Percentiles rank a stretch among this genome's conserved stretches.
Evolutionary conservation across 805 yeast genomes (phyloP).

Genomic region (Jamesozyma lodderae): DNA sequence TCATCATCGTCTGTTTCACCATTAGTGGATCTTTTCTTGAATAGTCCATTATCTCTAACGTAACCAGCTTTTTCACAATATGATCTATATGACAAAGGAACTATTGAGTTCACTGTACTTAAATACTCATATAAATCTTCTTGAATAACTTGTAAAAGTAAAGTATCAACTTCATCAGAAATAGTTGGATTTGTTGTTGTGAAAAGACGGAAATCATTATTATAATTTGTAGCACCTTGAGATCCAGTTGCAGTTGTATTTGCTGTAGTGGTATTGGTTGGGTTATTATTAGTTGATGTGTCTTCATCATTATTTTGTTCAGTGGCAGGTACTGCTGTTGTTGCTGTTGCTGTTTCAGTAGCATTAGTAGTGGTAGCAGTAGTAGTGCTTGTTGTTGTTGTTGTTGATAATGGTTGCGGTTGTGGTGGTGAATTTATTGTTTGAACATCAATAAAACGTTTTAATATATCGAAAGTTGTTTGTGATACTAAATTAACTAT

Average conservation of each 20-base stretch:
- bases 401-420: neutral
- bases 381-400: neutral
- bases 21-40: slow-evolving; percentile 2
- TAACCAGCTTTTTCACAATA: slow-evolving; percentile 12
- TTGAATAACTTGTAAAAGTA: slow-evolving; percentile 7
- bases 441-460: slow-evolving; percentile 9
- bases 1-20: neutral
- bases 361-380: neutral
- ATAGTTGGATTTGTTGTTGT: neutral
- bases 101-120: slow-evolving; percentile 12
- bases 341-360: neutral
- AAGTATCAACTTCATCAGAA: neutral
- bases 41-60: slow-evolving; percentile 9
- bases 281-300: neutral
- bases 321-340: too few species aligned
- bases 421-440: neutral
- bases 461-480: slow-evolving; percentile 5
- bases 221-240: neutral
- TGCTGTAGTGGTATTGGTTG: neutral
- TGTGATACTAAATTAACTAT: slow-evolving; percentile 11
- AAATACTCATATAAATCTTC: slow-evolving; percentile 15
- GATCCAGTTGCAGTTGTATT: neutral
- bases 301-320: too few species aligned
- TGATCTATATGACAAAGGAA: slow-evolving; percentile 12
- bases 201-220: neutral